Evolutionary conservation across 2,329 filamentous ascomycete species (phyloP), one percentile per base, ranked within the genome.

Genomic region (Colletotrichum higginsianum): DNA sequence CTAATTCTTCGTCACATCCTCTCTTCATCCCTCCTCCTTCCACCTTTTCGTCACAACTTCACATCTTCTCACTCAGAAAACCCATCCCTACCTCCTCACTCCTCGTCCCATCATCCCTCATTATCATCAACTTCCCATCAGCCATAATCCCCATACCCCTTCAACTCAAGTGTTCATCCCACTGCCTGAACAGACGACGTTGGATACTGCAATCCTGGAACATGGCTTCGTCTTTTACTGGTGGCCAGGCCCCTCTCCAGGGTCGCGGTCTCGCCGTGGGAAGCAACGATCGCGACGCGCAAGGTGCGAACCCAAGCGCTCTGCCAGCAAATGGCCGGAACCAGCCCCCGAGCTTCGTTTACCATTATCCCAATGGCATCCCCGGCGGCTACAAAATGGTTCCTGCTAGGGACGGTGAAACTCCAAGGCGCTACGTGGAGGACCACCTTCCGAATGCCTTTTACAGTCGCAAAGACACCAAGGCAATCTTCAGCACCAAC

Each of bases 401-500:
- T 1, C 66, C 76, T 40, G 73, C 77, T 3, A 60, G 72, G 1
- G 67, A 75, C 9, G 79, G 77, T 13, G 75, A 78, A 5, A 57
- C 52, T 4, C 72, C 76, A 1, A 73, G 79, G 35, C 75, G 74
- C 4, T 83, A 83, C 49, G 23, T 82, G 5, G 82, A 84, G 67
- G 77, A 82, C 67, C 74, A 80, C 53, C 78, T 84, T 15, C 77
- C 79, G 2, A 66, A 78, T 8, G 78, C 78, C 8, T 84, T 84
- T 74, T 86, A 84, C 75, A 81, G 73, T 9, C 78, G 78, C 0
- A 16, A 63, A 1, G 69, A 77, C 4, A 78, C 80, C 6, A 74
- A 55, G 12, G 84, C 82, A 12, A 74, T 81, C 44, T 84, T 86
- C 75, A 86, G 84, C 4, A 86, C 84, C 13, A 52, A 60, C 1